Base-by-base conservation (phyloP, 495 filamentous ascomycete genomes). In the Staphylotrichum tortipilum region DNA sequence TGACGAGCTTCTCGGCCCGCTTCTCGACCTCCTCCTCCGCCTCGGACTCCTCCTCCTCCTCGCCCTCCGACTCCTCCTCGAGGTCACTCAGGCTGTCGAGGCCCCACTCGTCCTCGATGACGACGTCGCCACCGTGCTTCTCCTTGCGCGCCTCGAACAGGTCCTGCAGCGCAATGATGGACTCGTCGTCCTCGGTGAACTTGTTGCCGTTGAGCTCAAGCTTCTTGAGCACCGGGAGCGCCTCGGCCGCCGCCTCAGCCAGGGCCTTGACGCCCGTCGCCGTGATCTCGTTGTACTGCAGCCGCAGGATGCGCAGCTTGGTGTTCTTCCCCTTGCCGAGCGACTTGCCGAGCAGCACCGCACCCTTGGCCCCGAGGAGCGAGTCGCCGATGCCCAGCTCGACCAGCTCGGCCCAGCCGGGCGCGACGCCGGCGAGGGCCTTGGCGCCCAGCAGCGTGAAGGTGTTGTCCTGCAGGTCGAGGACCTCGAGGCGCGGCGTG, bases 401-500 rank as follows among this genome's bases (percentile, higher is more conserved):
- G 54, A 74, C 66, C 38, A 97, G 73, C 38, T 82, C 74, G 10
- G 72, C 68, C 92, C 92, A 98, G 42, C 76, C 72, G 0, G 76
- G 72, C 23, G 89, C 73, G 14, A 88, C 88, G 50, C 77, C 76
- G 3, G 85, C 81, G 35, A 98, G 72, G 24, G 89, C 89, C 57
- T 71, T 80, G 4, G 89, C 88, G 7, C 90, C 92, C 49, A 76
- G 70, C 29, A 81, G 55, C 7, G 94, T 97, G 62, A 97, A 97
- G 10, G 92, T 96, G 68, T 98, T 98, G 64, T 98, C 92, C 69
- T 98, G 90, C 56, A 98, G 68, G 75, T 98, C 92, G 30, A 97
- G 65, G 36, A 87, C 76, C 63, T 80, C 67, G 30, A 98, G 74
- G 29, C 69, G 68, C 18, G 61, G 72, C 28, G 84, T 78, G 53